A percentile compares a stretch with the other conserved stretches of the same genome.
These are phyloP conservation scores for Physocladia obscura DNA, from an alignment of 192 early-diverging fungal species.

Conservation along the genomic window DNA sequence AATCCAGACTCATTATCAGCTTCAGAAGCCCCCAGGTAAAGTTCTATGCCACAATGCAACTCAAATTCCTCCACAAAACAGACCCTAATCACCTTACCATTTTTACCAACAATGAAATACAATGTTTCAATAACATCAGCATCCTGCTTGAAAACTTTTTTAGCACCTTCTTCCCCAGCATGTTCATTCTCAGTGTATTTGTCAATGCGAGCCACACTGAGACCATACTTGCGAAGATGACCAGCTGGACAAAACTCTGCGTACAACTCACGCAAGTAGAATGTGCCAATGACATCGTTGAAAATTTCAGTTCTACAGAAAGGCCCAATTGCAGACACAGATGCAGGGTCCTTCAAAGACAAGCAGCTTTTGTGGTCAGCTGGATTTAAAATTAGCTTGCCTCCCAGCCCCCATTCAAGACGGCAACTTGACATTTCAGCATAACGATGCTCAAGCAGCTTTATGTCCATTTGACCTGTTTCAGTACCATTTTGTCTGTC, in stretches of 20 bases:
- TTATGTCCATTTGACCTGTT: not conserved
- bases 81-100: not conserved
- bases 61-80: not conserved
- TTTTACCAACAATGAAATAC: not conserved
- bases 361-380: not conserved
- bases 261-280: not conserved
- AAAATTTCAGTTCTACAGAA: not conserved
- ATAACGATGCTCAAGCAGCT: not conserved
- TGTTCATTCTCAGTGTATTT: no score
- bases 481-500: not conserved
- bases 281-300: not conserved
- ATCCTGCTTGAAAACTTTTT: no score
- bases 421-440: not conserved
- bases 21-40: no score
- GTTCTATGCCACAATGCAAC: no score
- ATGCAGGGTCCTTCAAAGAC: not conserved
- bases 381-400: not conserved
- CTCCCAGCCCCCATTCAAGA: not conserved
- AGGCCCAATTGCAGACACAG: not conserved
- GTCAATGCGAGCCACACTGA: no score
- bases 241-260: not conserved
- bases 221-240: not conserved
- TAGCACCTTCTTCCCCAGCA: no score
- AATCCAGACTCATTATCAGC: no score
- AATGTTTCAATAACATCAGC: not conserved